Base-by-base conservation (phyloP, 371 early-diverging fungal genomes). In the Synchytrium microbalum region DNA sequence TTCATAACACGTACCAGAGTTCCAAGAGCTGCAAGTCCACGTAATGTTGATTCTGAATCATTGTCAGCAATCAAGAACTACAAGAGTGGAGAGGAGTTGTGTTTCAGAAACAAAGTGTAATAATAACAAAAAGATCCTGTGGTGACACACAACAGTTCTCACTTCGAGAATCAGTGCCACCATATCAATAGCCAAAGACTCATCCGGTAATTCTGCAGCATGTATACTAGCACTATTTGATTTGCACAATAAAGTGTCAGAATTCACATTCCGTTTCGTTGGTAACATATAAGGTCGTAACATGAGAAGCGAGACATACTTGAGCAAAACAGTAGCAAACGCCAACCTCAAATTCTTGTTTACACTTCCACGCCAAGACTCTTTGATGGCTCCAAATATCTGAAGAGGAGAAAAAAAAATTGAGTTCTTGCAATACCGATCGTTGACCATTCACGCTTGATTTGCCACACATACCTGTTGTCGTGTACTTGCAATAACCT, bases 31-130 rank as follows among this genome's bases (percentile, higher is more conserved):
- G 79, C 79, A 1, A 85, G 61, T 16, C 71, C 72, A 27, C 85
- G 82, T 70, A 82, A 79, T 14, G 79, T 58, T 54, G 76, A 79
- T 54, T 87, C 85, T 33, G 75, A 79, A 54, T 84, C 82, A 25
- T 71, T 61, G 74, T 84, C 64, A 32, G 51, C 30, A 19, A 61
- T 25, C 19, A 75, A 27, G 52, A 72, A 65, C 75, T 75, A 53
- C 19, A 19, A 24, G 54, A 26, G 51, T 2, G 25, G 5, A 8
- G 23, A 46, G 24, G 46, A 16, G 26, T 38, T 28, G n/a, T 32
- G 29, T 26, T 27, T 31, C 24, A 25, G 27, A 29, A 54, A 63
- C 16, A 5, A 30, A 24, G 14, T n/a, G n/a, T 2, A n/a, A 10
- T 3, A 16, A 58, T 28, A 3, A 32, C 10, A 3, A 51, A 33